phyloP scores from a whole-genome alignment of 768 basidiomycete genomes.

The Leccinum olivaceopallidum region DNA sequence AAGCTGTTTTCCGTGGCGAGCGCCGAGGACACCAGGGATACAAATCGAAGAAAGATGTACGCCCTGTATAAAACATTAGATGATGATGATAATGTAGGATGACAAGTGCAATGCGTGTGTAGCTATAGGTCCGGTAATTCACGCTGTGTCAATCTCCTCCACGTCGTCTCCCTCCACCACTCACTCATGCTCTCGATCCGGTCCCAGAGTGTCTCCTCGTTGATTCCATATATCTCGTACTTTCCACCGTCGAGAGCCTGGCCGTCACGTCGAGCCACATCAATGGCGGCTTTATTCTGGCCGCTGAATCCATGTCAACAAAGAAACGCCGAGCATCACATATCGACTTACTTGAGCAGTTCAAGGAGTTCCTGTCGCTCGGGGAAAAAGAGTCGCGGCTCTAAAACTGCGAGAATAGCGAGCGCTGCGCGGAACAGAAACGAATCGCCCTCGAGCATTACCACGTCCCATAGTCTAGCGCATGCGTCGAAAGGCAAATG shows the following conservation, averaged over 20 bases:
- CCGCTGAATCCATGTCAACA: slow-evolving; percentile 49
- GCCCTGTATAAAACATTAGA: slow-evolving; percentile 68
- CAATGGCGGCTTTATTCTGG: slow-evolving; percentile 78
- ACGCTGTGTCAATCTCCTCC: slow-evolving; percentile 77
- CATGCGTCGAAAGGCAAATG: slow-evolving; percentile 92
- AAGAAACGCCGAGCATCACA: slow-evolving; percentile 1
- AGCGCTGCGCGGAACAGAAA: slow-evolving; percentile 85
- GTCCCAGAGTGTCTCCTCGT: slow-evolving; percentile 86
- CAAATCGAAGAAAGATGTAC: slow-evolving; percentile 83
- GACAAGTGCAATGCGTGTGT: slow-evolving; percentile 8
- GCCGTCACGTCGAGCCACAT: slow-evolving; percentile 78
- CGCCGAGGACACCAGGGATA: slow-evolving; percentile 68
- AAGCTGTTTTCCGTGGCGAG: slow-evolving; percentile 75
- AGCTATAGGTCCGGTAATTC: slow-evolving; percentile 73
- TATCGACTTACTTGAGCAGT: slow-evolving; percentile 58
- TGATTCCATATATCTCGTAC: slow-evolving; percentile 85
- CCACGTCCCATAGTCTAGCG: slow-evolving; percentile 85
- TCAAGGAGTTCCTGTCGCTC: slow-evolving; percentile 77
- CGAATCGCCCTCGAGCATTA: slow-evolving; percentile 86
- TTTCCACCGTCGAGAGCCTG: slow-evolving; percentile 63
- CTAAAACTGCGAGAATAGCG: slow-evolving; percentile 80
- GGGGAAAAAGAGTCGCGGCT: slow-evolving; percentile 87
- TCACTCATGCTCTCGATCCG: slow-evolving; percentile 80
- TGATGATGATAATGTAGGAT: slow-evolving; percentile 37
- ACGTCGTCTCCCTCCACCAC: slow-evolving; percentile 93